Conservation (phyloP, 805 yeast species). For the Lipomyces yamanashiensis region DNA sequence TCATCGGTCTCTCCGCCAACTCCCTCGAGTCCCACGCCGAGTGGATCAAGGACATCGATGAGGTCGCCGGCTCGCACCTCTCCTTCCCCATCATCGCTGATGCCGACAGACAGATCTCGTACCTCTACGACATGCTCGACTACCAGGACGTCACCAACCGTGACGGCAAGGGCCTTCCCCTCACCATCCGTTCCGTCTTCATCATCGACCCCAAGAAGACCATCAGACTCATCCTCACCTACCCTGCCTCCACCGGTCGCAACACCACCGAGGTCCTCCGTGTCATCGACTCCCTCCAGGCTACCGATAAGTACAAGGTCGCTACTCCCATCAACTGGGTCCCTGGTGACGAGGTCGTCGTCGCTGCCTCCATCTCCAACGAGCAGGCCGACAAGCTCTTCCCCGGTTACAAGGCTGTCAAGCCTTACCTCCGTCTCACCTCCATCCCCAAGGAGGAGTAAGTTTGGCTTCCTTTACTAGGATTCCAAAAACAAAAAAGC, state of each 20-base stretch:
- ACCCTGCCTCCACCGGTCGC: conserved; percentile 95
- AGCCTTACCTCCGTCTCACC: conserved; percentile 88
- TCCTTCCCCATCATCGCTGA: conserved; percentile 92
- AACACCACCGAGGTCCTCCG: conserved; percentile 91
- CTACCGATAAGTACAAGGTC: conserved; percentile 75
- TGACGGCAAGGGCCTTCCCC: conserved; percentile 66
- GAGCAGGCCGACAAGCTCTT: conserved; percentile 83
- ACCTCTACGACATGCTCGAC: conserved; percentile 84
- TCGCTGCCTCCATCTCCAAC: conserved; percentile 85
- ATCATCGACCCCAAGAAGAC: conserved; percentile 89
- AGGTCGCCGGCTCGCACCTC: conserved; percentile 75
- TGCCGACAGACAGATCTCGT: conserved; percentile 80
- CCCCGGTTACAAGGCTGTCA: conserved; percentile 85
- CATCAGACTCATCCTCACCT: conserved; percentile 81
- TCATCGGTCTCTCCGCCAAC: conserved; percentile 90
- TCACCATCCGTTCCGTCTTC: conserved; percentile 91
- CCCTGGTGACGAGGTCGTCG: conserved; percentile 86
- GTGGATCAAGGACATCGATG: conserved; percentile 93
- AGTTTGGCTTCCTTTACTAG: too few species aligned
- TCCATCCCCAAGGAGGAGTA: conserved; percentile 33
- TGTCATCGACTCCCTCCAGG: conserved; percentile 84
- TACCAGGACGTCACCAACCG: conserved; percentile 80
- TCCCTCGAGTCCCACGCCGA: conserved; percentile 75
- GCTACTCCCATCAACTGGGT: conserved; percentile 80
- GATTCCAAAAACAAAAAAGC: neutral